Evolutionary conservation across 2,329 filamentous ascomycete species (phyloP), one percentile per base, ranked within the genome.

Genomic region (Calonectria pteridis): DNA sequence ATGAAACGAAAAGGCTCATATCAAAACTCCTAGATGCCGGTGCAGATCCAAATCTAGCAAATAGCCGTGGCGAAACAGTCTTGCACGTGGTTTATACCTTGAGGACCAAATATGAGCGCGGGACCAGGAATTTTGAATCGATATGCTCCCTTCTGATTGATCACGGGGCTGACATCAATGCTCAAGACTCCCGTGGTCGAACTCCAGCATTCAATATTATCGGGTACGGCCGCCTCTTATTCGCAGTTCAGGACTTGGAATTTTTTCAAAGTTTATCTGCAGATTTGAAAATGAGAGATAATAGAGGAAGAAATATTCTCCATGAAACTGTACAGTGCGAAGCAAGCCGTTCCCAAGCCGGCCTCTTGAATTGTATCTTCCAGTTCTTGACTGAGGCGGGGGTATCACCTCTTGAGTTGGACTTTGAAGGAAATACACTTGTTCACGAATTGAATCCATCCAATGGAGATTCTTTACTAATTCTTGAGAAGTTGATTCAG

Each of bases 351-450:
- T 43, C 18, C 40, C 20, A 46, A 23, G 20, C n/a, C n/a, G 18
- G 6, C 43, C 9, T 0, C n/a, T 43, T 43, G 18, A 43, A 43
- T 1, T 18, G 18, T 2, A 23, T 46, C 2, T 46, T 46, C 20
- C 43, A 23, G 43, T 23, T 23, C 9, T 46, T 46, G 43, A 13
- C 13, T 3, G 43, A 46, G 11, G 20, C 43, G 7, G 43, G 43
- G 49, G 33, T 23, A 75, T 75, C 35, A 14, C 28, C 14, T 26
- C 68, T 26, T 73, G 74, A 14, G 67, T 73, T 11, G 23, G 76
- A 78, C 37, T 71, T 74, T 4, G 20, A 53, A 10, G 76, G 76
- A 6, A 77, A 78, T 33, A 78, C 75, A 9, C 16, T 77, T 26
- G 75, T 59, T 23, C 76, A 78, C 20, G 76, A 77, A 23, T 20